Evolutionary conservation across 2,329 filamentous ascomycete genomes (phyloP).

Genomic region (Cercospora canescens): DNA sequence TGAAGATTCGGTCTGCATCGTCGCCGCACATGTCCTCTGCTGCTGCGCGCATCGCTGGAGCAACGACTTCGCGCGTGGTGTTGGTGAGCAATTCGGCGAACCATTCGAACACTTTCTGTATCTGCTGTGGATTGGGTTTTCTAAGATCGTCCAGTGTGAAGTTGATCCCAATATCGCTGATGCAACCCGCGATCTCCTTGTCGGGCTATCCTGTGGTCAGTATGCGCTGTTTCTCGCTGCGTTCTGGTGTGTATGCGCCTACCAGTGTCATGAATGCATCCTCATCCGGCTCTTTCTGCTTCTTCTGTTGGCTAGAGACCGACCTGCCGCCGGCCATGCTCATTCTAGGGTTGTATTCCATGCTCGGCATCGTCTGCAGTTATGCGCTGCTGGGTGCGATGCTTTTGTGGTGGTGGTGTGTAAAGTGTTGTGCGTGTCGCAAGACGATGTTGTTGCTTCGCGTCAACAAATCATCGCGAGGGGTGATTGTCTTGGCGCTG

Average conservation of each 20-base stretch:
- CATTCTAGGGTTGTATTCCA: slow-evolving; percentile 54
- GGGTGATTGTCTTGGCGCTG: slow-evolving; percentile 4
- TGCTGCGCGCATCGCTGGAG: slow-evolving; percentile 91
- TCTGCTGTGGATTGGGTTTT: slow-evolving; percentile 90
- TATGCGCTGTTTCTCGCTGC: slow-evolving; percentile 1
- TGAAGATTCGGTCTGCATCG: slow-evolving; percentile 74
- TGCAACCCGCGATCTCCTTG: slow-evolving; percentile 89
- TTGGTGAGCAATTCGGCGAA: slow-evolving; percentile 94
- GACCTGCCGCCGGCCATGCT: slow-evolving; percentile 47
- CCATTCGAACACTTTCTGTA: slow-evolving; percentile 98
- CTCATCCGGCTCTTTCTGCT: slow-evolving; percentile 43
- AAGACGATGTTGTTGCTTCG: neutral
- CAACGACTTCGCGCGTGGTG: slow-evolving; percentile 86
- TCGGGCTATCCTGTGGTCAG: slow-evolving; percentile 52
- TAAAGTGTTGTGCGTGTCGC: neutral
- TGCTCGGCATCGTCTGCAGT: slow-evolving; percentile 34
- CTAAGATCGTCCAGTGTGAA: slow-evolving; percentile 85
- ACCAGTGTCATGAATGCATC: slow-evolving; percentile 55
- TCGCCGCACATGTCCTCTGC: slow-evolving; percentile 84
- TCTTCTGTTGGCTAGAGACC: slow-evolving; percentile 39
- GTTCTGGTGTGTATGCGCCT: slow-evolving; percentile 18
- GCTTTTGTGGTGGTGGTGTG: neutral
- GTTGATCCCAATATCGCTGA: slow-evolving; percentile 91
- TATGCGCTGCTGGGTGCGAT: slow-evolving; percentile 12
- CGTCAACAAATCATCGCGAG: neutral